phyloP scores from a whole-genome alignment of 1,284 basidiomycete genomes.

The Amylostereum areolatum region DNA sequence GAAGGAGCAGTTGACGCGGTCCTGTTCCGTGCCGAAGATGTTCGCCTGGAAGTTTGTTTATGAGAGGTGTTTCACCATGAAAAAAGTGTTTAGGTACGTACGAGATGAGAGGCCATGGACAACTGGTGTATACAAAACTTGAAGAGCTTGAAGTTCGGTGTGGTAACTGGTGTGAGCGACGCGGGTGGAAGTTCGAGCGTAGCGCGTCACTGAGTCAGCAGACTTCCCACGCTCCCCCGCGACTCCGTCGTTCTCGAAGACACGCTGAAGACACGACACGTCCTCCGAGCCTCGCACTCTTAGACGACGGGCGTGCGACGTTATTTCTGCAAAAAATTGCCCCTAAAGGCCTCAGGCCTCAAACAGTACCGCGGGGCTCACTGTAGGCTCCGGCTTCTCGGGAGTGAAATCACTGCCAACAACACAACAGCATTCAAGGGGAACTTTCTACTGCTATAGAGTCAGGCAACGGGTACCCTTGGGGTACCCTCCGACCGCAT shows the following conservation, averaged over 20 bases:
- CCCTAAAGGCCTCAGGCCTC: too few relatives aligned
- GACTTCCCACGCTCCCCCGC: neutral
- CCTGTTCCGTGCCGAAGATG: conserved; percentile 86
- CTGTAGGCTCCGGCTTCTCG: too few relatives aligned
- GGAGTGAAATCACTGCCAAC: too few relatives aligned
- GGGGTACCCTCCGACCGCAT: too few relatives aligned
- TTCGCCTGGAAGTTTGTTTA: conserved; percentile 49
- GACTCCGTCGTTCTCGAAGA: neutral
- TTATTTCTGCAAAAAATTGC: too few relatives aligned
- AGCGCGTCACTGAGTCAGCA: conserved; percentile 1
- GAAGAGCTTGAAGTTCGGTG: neutral
- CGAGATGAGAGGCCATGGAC: conserved; percentile 60
- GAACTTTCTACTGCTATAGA: too few relatives aligned
- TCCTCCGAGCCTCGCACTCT: neutral
- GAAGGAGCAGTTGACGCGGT: conserved; percentile 92
- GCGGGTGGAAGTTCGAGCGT: neutral
- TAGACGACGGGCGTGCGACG: neutral
- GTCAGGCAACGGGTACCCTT: too few relatives aligned
- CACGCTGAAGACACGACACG: neutral
- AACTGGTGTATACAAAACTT: neutral
- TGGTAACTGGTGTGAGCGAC: too few relatives aligned
- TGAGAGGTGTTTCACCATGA: neutral
- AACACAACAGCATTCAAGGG: too few relatives aligned
- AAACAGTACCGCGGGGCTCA: too few relatives aligned
- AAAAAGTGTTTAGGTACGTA: conserved; percentile 21